These are phyloP conservation scores for Pseudogymnoascus sp. DNA, from an alignment of 2,329 filamentous ascomycete species.

Conservation along the genomic window DNA sequence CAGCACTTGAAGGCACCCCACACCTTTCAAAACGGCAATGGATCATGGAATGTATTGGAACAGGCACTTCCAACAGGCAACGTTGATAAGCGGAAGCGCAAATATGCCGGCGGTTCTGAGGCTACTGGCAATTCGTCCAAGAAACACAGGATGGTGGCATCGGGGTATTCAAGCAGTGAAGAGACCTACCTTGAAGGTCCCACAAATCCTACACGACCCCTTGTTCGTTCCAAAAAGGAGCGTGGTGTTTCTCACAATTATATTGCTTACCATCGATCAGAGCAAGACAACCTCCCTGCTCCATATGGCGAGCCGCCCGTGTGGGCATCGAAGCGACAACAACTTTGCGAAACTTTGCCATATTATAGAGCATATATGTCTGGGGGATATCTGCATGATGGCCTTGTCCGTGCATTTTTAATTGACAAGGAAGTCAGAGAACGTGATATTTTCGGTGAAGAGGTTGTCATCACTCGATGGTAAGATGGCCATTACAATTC, in stretches of 20 bases:
- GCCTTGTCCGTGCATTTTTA: constrained; percentile 49
- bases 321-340: constrained; percentile 51
- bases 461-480: constrained; percentile 58
- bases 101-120: background rate
- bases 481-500: constrained; percentile 31
- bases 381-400: constrained; percentile 45
- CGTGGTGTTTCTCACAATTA: background rate
- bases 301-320: constrained; percentile 35
- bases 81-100: background rate
- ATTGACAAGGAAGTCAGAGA: constrained; percentile 47
- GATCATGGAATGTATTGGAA: background rate
- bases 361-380: constrained; percentile 57
- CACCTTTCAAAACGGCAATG: background rate
- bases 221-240: background rate
- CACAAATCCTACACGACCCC: background rate
- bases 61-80: background rate
- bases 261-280: background rate
- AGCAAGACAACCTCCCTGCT: background rate
- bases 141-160: background rate
- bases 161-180: background rate
- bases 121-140: background rate
- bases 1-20: background rate
- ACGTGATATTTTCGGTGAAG: constrained; percentile 51
- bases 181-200: background rate
- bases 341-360: constrained; percentile 55